Percentiles rank a stretch among this genome's conserved stretches.
Conservation (phyloP, 1,284 basidiomycete genomes). For the Naganishia sp. region DNA sequence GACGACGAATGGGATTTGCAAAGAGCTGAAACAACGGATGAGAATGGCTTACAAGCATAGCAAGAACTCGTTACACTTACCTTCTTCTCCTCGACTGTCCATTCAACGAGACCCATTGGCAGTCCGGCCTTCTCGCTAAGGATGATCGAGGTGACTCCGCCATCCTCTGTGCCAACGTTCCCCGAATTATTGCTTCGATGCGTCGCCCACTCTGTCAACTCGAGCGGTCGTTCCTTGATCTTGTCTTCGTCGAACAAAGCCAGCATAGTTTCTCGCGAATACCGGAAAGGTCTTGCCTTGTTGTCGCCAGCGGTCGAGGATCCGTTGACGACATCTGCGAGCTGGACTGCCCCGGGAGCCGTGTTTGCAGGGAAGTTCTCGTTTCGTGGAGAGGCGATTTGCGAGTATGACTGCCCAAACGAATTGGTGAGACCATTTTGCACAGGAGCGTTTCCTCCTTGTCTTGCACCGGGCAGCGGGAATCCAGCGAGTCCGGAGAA, state of each 20-base stretch:
- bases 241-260: constrained; percentile 32
- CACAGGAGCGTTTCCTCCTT: background rate
- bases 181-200: constrained; percentile 20
- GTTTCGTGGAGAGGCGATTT: constrained; percentile 12
- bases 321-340: constrained; percentile 13
- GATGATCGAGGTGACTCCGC: constrained; percentile 69
- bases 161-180: constrained; percentile 54
- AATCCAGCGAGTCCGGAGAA: constrained; percentile 7
- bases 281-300: constrained; percentile 30
- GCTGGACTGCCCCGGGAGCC: background rate
- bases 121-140: constrained; percentile 72
- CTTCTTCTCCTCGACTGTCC: constrained; percentile 83
- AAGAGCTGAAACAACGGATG: constrained; percentile 41
- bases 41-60: background rate
- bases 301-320: constrained; percentile 1
- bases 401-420: constrained; percentile 14
- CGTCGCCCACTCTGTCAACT: constrained; percentile 30
- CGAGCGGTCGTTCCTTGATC: constrained; percentile 25
- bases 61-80: constrained; percentile 55
- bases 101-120: constrained; percentile 74
- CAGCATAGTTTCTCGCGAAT: constrained; percentile 32
- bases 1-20: constrained; percentile 39
- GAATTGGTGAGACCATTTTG: background rate
- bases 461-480: constrained; percentile 8
- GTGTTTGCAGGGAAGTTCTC: background rate